These are phyloP conservation scores for Glycine soja DNA, from an alignment of 306 rosid species.

Conservation along the genomic window DNA sequence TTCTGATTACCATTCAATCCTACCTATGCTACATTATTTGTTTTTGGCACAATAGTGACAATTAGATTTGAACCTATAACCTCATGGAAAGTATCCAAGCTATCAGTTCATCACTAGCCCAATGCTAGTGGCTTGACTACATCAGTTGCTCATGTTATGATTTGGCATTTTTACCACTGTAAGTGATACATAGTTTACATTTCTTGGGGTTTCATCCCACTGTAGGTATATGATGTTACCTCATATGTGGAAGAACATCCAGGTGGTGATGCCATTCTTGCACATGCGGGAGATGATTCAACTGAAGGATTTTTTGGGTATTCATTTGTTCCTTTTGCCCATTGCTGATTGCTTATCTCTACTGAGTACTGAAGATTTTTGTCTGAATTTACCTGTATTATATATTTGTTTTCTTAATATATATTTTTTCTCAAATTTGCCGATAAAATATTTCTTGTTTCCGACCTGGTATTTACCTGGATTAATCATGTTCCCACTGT, in stretches of 20 bases:
- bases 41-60: neutral
- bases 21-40: slow-evolving; percentile 34
- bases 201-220: slow-evolving; percentile 25
- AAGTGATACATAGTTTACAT: neutral
- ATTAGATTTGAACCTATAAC: neutral
- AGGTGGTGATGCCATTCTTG: slow-evolving; percentile 95
- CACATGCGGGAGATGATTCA: slow-evolving; percentile 92
- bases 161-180: slow-evolving; percentile 10
- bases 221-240: slow-evolving; percentile 88
- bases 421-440: slow-evolving; percentile 15
- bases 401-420: neutral
- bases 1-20: slow-evolving; percentile 25
- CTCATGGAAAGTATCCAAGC: neutral
- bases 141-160: slow-evolving; percentile 16
- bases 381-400: slow-evolving; percentile 12
- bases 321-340: neutral
- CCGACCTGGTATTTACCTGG: neutral
- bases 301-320: slow-evolving; percentile 89
- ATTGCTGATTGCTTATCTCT: slow-evolving; percentile 5
- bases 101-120: neutral
- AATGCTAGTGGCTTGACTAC: slow-evolving; percentile 4
- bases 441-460: slow-evolving; percentile 3
- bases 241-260: slow-evolving; percentile 98
- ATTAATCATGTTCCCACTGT: slow-evolving; percentile 16
- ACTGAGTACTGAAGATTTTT: neutral